Percentiles rank a stretch among this genome's conserved stretches.
Conservation (phyloP, 2,329 filamentous ascomycete genomes). For the Penicillium sp. region DNA sequence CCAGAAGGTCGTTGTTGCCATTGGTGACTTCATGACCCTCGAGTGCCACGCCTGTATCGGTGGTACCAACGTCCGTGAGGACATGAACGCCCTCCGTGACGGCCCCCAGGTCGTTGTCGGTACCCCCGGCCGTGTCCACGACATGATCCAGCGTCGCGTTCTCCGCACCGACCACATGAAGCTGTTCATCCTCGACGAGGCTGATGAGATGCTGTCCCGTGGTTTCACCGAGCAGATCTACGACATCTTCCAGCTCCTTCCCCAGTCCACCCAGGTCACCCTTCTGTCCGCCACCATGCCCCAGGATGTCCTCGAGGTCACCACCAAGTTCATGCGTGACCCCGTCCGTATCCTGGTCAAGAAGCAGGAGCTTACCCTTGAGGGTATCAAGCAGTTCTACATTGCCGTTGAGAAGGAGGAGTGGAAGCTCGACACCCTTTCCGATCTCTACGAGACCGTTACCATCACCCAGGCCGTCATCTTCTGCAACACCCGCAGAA, state of each 20-base stretch:
- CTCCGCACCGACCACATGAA: constrained; percentile 71
- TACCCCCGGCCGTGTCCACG: constrained; percentile 91
- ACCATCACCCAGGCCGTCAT: constrained; percentile 99
- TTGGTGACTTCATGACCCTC: constrained; percentile 99
- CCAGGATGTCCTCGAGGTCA: constrained; percentile 98
- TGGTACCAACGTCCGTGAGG: constrained; percentile 94
- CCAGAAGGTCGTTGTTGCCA: constrained; percentile 96
- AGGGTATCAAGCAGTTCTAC: constrained; percentile 98
- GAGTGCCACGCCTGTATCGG: constrained; percentile 99
- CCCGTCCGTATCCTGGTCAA: constrained; percentile 29
- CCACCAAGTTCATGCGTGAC: constrained; percentile 99
- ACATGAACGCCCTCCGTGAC: constrained; percentile 95
- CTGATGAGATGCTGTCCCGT: constrained; percentile 69
- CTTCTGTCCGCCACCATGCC: constrained; percentile 94
- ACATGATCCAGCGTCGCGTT: constrained; percentile 72
- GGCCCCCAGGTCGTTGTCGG: constrained; percentile 97
- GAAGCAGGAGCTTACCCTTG: constrained; percentile 74
- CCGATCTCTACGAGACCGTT: constrained; percentile 96
- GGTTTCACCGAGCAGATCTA: constrained; percentile 99
- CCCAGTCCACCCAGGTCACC: constrained; percentile 95
- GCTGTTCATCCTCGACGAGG: constrained; percentile 72
- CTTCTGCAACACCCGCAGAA: constrained; percentile 97
- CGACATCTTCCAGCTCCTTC: constrained; percentile 95
- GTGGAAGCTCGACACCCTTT: constrained; percentile 99
- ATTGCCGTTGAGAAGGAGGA: constrained; percentile 99